These are phyloP conservation scores for Angomonas ambiguus DNA, from an alignment of 208 protist genomes.

Conservation along the genomic window DNA sequence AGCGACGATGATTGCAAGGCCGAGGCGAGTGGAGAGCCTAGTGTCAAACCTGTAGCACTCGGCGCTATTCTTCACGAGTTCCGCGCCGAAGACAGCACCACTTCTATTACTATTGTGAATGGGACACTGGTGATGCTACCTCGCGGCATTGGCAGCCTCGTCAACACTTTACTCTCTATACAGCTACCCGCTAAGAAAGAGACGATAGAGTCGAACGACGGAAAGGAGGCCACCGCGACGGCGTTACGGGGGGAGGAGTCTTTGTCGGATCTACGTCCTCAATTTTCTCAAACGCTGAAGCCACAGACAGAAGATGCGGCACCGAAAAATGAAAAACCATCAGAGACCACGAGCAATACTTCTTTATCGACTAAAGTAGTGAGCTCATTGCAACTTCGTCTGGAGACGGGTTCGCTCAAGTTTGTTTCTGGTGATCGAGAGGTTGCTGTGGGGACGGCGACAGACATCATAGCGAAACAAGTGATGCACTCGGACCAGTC, in stretches of 20 bases:
- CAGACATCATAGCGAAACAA: background rate
- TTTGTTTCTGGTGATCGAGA: background rate
- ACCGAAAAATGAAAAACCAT: background rate
- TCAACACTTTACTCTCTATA: conserved; percentile 72
- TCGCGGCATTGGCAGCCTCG: conserved; percentile 52
- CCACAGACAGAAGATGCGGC: background rate
- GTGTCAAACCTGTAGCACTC: background rate
- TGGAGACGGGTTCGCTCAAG: background rate
- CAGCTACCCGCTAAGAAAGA: conserved; percentile 25
- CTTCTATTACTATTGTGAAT: conserved; percentile 26
- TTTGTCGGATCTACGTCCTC: background rate
- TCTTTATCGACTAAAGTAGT: background rate
- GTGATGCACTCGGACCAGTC: background rate
- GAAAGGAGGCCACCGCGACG: background rate
- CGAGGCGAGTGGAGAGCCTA: background rate
- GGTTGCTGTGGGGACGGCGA: background rate
- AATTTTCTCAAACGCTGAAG: background rate
- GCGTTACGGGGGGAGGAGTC: background rate
- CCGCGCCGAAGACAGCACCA: conserved; percentile 27
- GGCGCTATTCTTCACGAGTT: conserved; percentile 23
- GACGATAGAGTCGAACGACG: background rate
- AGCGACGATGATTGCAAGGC: background rate
- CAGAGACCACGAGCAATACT: background rate
- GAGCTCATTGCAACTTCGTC: background rate
- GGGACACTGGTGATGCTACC: conserved; percentile 58